Base-by-base conservation (phyloP, 1,284 basidiomycete species). In the Trametes pubescens region DNA sequence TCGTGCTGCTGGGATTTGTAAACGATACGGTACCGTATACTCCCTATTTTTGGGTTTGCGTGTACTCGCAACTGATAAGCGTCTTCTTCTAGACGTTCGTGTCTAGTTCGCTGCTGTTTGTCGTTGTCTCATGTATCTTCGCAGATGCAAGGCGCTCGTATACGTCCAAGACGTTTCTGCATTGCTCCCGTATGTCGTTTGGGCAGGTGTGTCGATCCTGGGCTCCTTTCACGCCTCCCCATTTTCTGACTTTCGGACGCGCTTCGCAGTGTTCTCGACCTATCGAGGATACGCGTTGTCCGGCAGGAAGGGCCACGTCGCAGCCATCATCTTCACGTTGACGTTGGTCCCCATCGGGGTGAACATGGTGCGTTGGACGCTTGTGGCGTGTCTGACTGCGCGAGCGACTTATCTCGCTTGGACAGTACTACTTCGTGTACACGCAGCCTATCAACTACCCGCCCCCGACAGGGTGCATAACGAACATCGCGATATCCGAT, bases 261-360 rank as follows among this genome's bases (percentile, higher is more conserved):
- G 14, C 24, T 29, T 13, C 24, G 14, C 8, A 61, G 60, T 51
- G 6, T 61, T 61, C 38, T 49, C 60, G 5, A 24, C 46, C 7
- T 43, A 51, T 6, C 34, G 60, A 13, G 48, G 37, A 14, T 29
- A 61, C 22, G 60, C 60, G 14, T n/a, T 61, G 14, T 61, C 60
- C 14, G 53, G 47, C 0, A 38, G 53, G 22, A 56, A 37, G 8
- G n/a, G 3, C 9, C 8, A 22, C 8, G 14, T 61, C 16, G 47
- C 53, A 2, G 60, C 26, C 13, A 4, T 55, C n/a, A 37, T 51
- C 3, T 13, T 56, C 9, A 10, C 14, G 3, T 32, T 61, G 21
- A 51, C 29, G 10, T 2, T 61, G 14, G 47, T 51, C 2, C 60
- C 60, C 11, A 29, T 54, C 10, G 59, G 18, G 1, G 16, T 53